Conservation (phyloP, 768 basidiomycete species). For the Hericium rajendrae region DNA sequence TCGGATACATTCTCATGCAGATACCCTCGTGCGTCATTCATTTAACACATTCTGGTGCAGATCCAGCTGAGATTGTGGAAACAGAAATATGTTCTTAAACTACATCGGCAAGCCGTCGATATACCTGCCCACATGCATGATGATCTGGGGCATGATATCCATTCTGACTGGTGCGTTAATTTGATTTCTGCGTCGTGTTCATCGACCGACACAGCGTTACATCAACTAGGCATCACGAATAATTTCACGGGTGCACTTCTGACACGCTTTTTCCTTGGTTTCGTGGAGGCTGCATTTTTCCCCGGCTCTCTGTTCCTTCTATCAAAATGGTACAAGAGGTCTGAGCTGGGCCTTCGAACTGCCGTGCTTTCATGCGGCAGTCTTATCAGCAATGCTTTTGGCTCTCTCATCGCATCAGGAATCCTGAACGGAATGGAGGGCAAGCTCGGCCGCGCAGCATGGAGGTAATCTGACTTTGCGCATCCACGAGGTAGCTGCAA, state of each 20-base stretch:
- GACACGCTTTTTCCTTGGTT: conserved; percentile 69
- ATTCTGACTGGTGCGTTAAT: conserved; percentile 24
- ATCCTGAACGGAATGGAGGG: conserved; percentile 69
- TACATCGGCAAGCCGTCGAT: conserved; percentile 59
- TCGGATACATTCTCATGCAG: conserved; percentile 72
- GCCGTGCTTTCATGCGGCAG: conserved; percentile 64
- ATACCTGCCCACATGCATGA: conserved; percentile 59
- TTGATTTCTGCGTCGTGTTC: not conserved
- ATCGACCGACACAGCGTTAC: not conserved
- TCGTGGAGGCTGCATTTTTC: conserved; percentile 50
- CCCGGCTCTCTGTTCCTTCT: conserved; percentile 58
- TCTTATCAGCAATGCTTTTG: conserved; percentile 76
- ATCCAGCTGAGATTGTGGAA: not conserved
- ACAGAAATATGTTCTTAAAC: conserved; percentile 61
- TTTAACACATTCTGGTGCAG: not conserved
- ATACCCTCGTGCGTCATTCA: conserved; percentile 48
- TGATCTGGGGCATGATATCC: conserved; percentile 51
- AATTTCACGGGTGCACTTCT: conserved; percentile 52
- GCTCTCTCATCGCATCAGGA: conserved; percentile 66
- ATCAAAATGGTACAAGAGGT: conserved; percentile 65
- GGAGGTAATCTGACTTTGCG: conserved; percentile 41
- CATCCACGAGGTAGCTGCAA: not conserved
- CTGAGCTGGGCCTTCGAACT: conserved; percentile 60
- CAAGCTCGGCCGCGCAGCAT: conserved; percentile 55
- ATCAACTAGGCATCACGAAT: conserved; percentile 5